These are phyloP conservation scores for Marasmius sp. DNA, from an alignment of 1,284 basidiomycete species.

Conservation along the genomic window DNA sequence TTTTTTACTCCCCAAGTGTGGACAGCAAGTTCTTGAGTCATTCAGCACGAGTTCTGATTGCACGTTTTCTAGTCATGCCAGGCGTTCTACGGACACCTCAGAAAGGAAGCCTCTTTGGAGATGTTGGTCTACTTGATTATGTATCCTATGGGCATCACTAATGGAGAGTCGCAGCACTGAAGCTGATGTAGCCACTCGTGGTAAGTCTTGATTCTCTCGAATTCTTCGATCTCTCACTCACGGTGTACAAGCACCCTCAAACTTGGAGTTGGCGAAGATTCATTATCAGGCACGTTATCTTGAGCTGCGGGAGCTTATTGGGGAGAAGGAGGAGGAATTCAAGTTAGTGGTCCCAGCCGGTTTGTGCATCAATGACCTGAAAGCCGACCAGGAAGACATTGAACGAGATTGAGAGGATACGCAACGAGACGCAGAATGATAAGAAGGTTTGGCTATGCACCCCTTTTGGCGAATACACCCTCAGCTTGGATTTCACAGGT, in stretches of 20 bases:
- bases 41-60: not conserved
- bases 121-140: constrained; percentile 44
- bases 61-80: constrained; percentile 58
- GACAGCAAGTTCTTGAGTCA: not conserved
- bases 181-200: constrained; percentile 37
- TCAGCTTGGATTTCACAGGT: no score
- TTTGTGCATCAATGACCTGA: not conserved
- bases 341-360: constrained; percentile 46
- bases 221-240: not conserved
- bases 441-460: not conserved
- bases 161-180: constrained; percentile 35
- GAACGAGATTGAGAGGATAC: constrained; percentile 74
- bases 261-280: constrained; percentile 71
- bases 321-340: constrained; percentile 74
- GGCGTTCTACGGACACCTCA: constrained; percentile 62
- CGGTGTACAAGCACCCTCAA: constrained; percentile 34
- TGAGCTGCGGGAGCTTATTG: constrained; percentile 70
- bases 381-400: constrained; percentile 46
- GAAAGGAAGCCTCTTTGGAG: constrained; percentile 68
- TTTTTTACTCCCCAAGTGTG: constrained; percentile 68
- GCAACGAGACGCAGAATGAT: constrained; percentile 49
- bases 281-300: constrained; percentile 69
- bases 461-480: not conserved
- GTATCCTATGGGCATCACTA: not conserved
- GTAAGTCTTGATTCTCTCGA: constrained; percentile 24